Conservation (phyloP, 148 eudicot species). For the Vaccinium corymbosum region DNA sequence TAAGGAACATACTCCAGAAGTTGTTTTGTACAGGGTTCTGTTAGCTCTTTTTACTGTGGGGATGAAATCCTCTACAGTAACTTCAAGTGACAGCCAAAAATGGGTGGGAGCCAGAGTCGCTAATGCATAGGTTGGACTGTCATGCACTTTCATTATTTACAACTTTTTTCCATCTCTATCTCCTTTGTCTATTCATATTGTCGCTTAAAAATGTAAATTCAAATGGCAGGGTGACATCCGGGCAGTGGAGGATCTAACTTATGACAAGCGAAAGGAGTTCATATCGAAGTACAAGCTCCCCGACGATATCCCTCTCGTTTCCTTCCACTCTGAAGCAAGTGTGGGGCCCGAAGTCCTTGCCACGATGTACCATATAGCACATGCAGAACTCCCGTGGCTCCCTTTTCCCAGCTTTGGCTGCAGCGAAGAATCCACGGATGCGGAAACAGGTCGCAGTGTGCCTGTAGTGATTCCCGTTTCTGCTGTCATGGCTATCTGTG, state of each 20-base stretch:
- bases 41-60: not conserved
- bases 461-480: conserved; percentile 83
- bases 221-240: conserved; percentile 72
- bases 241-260: conserved; percentile 83
- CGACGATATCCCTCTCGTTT: conserved; percentile 61
- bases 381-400: conserved; percentile 80
- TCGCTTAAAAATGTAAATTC: not conserved
- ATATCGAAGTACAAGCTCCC: conserved; percentile 71
- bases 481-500: conserved; percentile 70
- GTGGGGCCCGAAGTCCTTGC: conserved; percentile 61
- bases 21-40: not conserved
- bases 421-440: conserved; percentile 20
- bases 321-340: conserved; percentile 86
- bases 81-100: not conserved
- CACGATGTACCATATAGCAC: conserved; percentile 80
- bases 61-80: not conserved
- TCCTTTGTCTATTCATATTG: too few relatives aligned
- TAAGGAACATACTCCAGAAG: not conserved
- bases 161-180: not conserved
- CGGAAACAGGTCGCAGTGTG: conserved; percentile 36
- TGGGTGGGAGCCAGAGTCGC: not conserved
- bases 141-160: not conserved
- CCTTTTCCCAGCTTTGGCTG: conserved; percentile 35
- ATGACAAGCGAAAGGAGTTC: conserved; percentile 76
- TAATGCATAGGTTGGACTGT: too few relatives aligned